Conservation (phyloP, 2,329 filamentous ascomycete species). For the Aspergillus vadensis region DNA sequence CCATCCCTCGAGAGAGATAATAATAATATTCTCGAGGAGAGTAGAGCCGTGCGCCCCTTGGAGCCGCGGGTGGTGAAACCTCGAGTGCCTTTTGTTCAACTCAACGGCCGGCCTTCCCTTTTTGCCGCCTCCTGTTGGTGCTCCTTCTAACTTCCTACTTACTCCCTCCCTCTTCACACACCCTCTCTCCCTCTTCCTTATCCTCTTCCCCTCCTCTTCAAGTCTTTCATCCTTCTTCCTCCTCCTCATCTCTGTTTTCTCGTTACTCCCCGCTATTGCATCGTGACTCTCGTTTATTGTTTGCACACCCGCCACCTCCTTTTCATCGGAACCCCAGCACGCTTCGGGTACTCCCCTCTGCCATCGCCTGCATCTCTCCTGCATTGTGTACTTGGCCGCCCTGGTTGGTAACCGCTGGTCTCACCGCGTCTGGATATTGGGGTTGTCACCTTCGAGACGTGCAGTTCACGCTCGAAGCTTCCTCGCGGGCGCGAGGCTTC, state of each 20-base stretch:
- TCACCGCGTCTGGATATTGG: slow-evolving; percentile 16
- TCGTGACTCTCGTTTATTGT: not conserved
- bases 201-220: slow-evolving; percentile 16
- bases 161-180: slow-evolving; percentile 13
- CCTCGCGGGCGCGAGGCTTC: slow-evolving; percentile 19
- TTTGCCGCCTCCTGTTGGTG: slow-evolving; percentile 18
- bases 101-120: not conserved
- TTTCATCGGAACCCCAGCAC: not conserved
- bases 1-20: too few relatives aligned
- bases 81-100: slow-evolving; percentile 5
- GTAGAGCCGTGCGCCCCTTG: not conserved
- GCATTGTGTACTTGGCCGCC: not conserved
- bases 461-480: slow-evolving; percentile 18
- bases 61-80: slow-evolving; percentile 5
- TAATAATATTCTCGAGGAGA: not conserved
- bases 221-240: slow-evolving; percentile 13
- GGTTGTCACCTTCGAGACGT: slow-evolving; percentile 16
- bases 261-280: too few relatives aligned
- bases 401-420: slow-evolving; percentile 2
- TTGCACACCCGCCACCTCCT: not conserved
- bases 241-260: not conserved
- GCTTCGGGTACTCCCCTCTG: slow-evolving; percentile 1
- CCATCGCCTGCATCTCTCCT: not conserved
- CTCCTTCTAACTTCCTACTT: slow-evolving; percentile 9
- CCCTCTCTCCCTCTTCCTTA: slow-evolving; percentile 14